A percentile compares a stretch with the other conserved stretches of the same genome.
phyloP scores from a whole-genome alignment of 176 grass and related monocot species.

The Phoenix roebelenii region DNA sequence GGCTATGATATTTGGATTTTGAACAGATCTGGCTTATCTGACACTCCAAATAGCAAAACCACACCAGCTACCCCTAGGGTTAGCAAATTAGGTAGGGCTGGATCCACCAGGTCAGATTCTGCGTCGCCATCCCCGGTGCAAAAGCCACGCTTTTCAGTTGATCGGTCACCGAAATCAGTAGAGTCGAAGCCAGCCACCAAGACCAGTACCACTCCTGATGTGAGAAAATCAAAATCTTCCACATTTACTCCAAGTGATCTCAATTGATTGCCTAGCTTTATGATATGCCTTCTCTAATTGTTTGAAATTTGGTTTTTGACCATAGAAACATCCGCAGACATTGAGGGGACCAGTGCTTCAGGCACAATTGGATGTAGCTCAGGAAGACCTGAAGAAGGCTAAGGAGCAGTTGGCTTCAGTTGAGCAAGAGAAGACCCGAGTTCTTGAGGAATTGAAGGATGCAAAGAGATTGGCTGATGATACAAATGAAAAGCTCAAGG shows the following conservation, averaged over 20 bases:
- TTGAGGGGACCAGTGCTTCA: conserved; percentile 40
- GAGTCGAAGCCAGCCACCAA: conserved; percentile 40
- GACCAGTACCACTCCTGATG: conserved; percentile 21
- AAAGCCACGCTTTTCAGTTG: conserved; percentile 15
- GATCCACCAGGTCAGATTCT: conserved; percentile 23
- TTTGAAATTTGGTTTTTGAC: conserved; percentile 6
- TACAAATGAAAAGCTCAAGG: conserved; percentile 58
- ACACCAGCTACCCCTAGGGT: conserved; percentile 51
- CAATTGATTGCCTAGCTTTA: background rate
- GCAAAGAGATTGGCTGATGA: conserved; percentile 48
- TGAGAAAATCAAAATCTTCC: conserved; percentile 2
- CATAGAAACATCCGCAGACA: conserved; percentile 44
- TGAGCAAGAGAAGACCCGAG: conserved; percentile 45
- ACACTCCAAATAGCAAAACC: conserved; percentile 49
- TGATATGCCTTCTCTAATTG: conserved; percentile 5
- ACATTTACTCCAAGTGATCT: too few relatives aligned
- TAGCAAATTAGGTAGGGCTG: conserved; percentile 30
- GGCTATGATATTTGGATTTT: too few relatives aligned
- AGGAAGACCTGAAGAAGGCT: conserved; percentile 42
- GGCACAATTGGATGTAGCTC: conserved; percentile 36
- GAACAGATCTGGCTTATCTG: conserved; percentile 52
- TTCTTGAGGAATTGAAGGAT: conserved; percentile 45
- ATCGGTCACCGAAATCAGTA: conserved; percentile 34
- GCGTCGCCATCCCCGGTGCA: conserved; percentile 23
- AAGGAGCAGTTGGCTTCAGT: conserved; percentile 51